Percentiles rank a stretch among this genome's conserved stretches.
phyloP scores from a whole-genome alignment of 148 eudicot genomes.

The Persicaria tinctoria region DNA sequence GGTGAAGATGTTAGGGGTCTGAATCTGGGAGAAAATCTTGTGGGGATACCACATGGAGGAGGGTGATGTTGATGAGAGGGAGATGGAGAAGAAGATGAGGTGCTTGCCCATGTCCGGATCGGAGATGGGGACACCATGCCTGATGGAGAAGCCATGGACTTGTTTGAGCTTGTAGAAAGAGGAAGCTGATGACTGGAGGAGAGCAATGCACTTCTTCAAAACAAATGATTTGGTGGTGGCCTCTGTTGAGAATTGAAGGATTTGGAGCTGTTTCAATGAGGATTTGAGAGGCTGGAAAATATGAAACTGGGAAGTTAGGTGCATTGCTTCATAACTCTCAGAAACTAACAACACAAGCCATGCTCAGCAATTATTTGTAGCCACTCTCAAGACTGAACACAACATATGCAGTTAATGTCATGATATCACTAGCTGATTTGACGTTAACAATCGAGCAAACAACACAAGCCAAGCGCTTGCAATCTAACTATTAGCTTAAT shows the following conservation, averaged over 20 bases:
- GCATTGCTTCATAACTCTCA: neutral
- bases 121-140: slow-evolving; percentile 47
- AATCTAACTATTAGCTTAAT: too few relatives aligned
- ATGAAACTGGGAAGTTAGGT: neutral
- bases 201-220: slow-evolving; percentile 64
- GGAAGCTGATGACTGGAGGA: slow-evolving; percentile 51
- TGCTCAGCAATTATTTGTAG: too few relatives aligned
- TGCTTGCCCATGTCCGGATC: slow-evolving; percentile 55
- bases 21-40: slow-evolving; percentile 39
- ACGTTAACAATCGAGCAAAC: too few relatives aligned
- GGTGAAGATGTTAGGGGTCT: slow-evolving; percentile 54
- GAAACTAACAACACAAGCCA: too few relatives aligned
- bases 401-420: too few relatives aligned
- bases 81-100: slow-evolving; percentile 52
- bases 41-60: slow-evolving; percentile 45
- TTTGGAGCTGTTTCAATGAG: neutral
- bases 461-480: too few relatives aligned
- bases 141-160: slow-evolving; percentile 71
- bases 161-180: slow-evolving; percentile 53
- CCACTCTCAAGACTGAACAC: too few relatives aligned
- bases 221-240: slow-evolving; percentile 16
- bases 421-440: too few relatives aligned
- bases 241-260: slow-evolving; percentile 19
- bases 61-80: slow-evolving; percentile 22
- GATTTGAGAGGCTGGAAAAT: neutral